Base-by-base conservation (phyloP, 371 early-diverging fungal genomes). In the Dipsacomyces acuminosporus region DNA sequence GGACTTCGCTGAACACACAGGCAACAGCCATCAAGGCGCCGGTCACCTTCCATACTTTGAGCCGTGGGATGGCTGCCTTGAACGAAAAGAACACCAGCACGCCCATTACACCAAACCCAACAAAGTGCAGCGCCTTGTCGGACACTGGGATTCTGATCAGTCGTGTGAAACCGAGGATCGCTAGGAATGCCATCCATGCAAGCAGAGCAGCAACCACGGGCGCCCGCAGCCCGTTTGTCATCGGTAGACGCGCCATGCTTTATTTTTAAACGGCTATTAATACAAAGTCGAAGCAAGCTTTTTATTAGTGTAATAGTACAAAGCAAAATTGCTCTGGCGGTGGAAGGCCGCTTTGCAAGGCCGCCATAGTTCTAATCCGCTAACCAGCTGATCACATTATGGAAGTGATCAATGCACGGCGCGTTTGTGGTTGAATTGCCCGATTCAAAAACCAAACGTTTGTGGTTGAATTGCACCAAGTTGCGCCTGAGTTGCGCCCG, bases 41-140 rank as follows among this genome's bases (percentile, higher is more conserved):
- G 8, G 64, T 55, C 22, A 48, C 13, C 2, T 18, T 20, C 69
- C 69, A 69, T 22, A 35, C 63, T 13, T 41, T 42, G 43, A 40
- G 50, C 21, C 64, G 58, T 21, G 69, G 52, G 8, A 59, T 41
- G 8, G 46, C 22, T 13, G 59, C 38, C 21, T 50, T 59, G 51
- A 64, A 64, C 18, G 61, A 51, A 30, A 58, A 63, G 36, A 58
- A 55, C 20, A 56, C 41, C 17, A 63, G 41, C 14, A 55, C 45
- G 15, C 41, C 23, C 41, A 69, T 21, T 11, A 59, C 26, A 33
- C 69, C 69, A 17, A 69, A 69, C 13, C 45, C 64, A 0, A 59
- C 45, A 46, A 69, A 69, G 33, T 69, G 69, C 46, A 40, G 54
- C 20, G 59, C 57, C 45, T 61, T 67, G 59, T 67, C 59, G 1